These are phyloP conservation scores for Monosporascus sp. DNA, from an alignment of 2,329 filamentous ascomycete species.

Conservation along the genomic window DNA sequence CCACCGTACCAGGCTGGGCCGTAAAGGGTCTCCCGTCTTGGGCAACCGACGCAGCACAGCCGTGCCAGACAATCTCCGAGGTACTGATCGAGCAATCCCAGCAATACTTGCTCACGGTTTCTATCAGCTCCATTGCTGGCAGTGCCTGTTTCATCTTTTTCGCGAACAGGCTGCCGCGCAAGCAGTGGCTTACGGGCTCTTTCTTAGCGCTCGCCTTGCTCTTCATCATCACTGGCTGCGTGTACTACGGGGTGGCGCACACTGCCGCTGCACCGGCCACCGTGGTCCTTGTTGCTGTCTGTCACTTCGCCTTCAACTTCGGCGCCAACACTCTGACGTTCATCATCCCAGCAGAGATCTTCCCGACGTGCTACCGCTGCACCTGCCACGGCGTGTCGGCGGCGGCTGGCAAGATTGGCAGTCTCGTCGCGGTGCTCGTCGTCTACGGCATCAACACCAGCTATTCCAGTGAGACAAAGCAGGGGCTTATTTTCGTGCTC, in stretches of 20 bases:
- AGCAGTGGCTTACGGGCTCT: slow-evolving; percentile 44
- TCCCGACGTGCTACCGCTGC: slow-evolving; percentile 58
- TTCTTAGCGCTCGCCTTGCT: slow-evolving; percentile 42
- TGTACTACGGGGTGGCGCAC: slow-evolving; percentile 44
- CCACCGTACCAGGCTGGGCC: slow-evolving; percentile 38
- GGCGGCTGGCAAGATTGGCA: slow-evolving; percentile 52
- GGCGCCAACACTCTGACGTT: slow-evolving; percentile 60
- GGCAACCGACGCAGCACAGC: slow-evolving; percentile 44
- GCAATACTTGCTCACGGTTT: slow-evolving; percentile 48
- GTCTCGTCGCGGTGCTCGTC: slow-evolving; percentile 8
- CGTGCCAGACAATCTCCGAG: slow-evolving; percentile 48
- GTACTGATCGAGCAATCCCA: slow-evolving; percentile 47
- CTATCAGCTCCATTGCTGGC: slow-evolving; percentile 45
- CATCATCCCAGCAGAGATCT: slow-evolving; percentile 59
- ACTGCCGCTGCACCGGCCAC: slow-evolving; percentile 27
- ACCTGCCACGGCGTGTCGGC: slow-evolving; percentile 60
- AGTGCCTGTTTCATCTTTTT: slow-evolving; percentile 44
- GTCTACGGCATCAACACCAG: slow-evolving; percentile 43
- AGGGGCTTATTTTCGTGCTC: slow-evolving; percentile 45
- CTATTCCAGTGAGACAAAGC: slow-evolving; percentile 35
- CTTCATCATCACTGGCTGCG: slow-evolving; percentile 44
- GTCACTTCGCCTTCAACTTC: slow-evolving; percentile 52
- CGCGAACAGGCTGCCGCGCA: slow-evolving; percentile 43
- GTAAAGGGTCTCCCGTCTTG: slow-evolving; percentile 37
- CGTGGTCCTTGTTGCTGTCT: slow-evolving; percentile 46